Percentiles rank a stretch among this genome's conserved stretches.
phyloP scores from a whole-genome alignment of 2,329 filamentous ascomycete genomes.

The Colletotrichum noveboracense region DNA sequence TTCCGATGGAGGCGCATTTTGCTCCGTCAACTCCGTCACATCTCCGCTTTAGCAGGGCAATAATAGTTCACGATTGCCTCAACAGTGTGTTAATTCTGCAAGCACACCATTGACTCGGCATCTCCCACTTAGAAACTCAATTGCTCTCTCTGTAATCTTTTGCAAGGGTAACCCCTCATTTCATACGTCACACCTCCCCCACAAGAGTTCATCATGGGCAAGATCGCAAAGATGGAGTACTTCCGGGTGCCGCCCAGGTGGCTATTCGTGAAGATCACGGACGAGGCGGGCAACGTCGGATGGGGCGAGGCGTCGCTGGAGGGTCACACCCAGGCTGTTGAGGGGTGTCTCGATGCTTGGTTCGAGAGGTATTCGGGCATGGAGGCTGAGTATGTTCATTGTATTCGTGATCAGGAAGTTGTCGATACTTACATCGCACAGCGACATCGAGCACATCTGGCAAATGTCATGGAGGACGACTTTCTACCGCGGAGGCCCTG shows the following conservation, averaged over 20 bases:
- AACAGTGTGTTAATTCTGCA: neutral
- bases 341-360: constrained; percentile 74
- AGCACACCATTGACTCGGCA: neutral
- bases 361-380: constrained; percentile 65
- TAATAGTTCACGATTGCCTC: constrained; percentile 16
- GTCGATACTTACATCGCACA: constrained; percentile 30
- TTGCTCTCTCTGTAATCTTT: neutral
- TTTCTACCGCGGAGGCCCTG: constrained; percentile 80
- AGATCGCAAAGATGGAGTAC: constrained; percentile 72
- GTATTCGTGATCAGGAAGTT: accelerated
- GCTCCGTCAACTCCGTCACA: constrained; percentile 5
- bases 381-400: constrained; percentile 67
- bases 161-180: neutral
- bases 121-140: neutral
- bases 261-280: constrained; percentile 79
- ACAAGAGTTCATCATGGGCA: constrained; percentile 52
- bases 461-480: constrained; percentile 72
- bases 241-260: constrained; percentile 77
- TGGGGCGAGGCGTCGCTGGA: constrained; percentile 81
- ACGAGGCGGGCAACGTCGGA: constrained; percentile 66
- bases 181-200: neutral
- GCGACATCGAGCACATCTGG: constrained; percentile 83
- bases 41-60: neutral
- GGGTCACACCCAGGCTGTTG: constrained; percentile 75
- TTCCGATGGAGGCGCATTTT: neutral